These are phyloP conservation scores for Ailanthus altissimus DNA, from an alignment of 345 rosid species.

Conservation along the genomic window DNA sequence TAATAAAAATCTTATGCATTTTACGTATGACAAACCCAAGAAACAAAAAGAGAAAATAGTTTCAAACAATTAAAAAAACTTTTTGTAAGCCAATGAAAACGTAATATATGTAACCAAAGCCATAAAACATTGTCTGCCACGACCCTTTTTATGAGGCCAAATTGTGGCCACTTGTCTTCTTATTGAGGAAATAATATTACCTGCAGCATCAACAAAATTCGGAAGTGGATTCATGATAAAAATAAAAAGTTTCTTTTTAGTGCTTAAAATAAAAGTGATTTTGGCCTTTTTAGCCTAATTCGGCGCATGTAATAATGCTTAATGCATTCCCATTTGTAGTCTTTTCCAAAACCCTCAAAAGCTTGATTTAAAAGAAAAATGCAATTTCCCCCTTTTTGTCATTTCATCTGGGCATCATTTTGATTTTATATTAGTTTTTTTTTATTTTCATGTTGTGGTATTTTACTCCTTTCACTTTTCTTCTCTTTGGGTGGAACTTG, in stretches of 20 bases:
- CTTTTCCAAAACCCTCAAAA: neutral
- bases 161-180: neutral
- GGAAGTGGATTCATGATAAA: neutral
- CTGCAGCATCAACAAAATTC: neutral
- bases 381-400: no score
- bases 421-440: neutral
- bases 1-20: neutral
- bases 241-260: no score
- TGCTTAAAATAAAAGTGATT: neutral
- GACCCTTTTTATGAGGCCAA: neutral
- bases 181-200: neutral
- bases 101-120: neutral
- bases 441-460: neutral
- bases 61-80: neutral
- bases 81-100: neutral
- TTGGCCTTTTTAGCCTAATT: neutral
- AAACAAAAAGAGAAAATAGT: neutral
- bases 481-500: neutral
- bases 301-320: neutral
- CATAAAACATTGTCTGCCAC: neutral
- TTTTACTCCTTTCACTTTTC: neutral
- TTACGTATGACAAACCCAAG: neutral
- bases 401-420: neutral
- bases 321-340: neutral
- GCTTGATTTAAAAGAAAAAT: neutral